Evolutionary conservation across 139 green algal species (phyloP).

Genomic region (Chlorella sp.): DNA sequence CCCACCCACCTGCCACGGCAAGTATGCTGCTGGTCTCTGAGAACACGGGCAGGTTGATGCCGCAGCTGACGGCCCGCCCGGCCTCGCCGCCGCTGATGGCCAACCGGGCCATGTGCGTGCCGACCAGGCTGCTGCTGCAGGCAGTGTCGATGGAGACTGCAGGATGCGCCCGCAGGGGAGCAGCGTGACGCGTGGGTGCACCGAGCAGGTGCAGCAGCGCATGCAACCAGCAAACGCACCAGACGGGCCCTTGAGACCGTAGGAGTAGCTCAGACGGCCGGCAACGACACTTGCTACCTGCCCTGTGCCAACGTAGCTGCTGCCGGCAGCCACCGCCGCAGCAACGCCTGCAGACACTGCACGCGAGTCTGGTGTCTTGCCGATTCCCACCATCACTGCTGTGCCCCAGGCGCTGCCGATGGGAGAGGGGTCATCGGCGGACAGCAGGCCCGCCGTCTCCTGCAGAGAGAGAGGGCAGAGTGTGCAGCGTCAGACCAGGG

Average conservation of each 20-base stretch:
- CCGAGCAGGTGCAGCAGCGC: neutral
- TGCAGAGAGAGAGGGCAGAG: too few relatives aligned
- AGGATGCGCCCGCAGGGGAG: conserved; percentile 48
- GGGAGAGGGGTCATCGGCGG: too few relatives aligned
- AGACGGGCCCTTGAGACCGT: conserved; percentile 65
- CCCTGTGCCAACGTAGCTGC: conserved; percentile 50
- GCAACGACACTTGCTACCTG: conserved; percentile 61
- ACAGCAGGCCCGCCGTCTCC: too few relatives aligned
- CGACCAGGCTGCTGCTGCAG: conserved; percentile 79
- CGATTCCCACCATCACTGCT: conserved; percentile 48
- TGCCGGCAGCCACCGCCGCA: conserved; percentile 2
- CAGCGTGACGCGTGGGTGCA: conserved; percentile 4
- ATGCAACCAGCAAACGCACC: neutral
- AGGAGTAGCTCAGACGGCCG: conserved; percentile 77
- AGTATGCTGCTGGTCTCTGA: conserved; percentile 44
- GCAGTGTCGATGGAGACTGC: conserved; percentile 83
- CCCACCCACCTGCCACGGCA: conserved; percentile 30
- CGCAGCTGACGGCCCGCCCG: conserved; percentile 22
- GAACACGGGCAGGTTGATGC: conserved; percentile 54
- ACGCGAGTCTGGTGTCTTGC: conserved; percentile 25
- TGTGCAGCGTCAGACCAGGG: too few relatives aligned
- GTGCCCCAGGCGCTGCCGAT: too few relatives aligned
- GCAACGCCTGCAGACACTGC: conserved; percentile 10
- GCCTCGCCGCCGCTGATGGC: conserved; percentile 20
- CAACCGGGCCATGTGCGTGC: conserved; percentile 38